These are phyloP conservation scores for Aegilops longissima DNA, from an alignment of 176 grass and related monocot genomes.

Conservation along the genomic window DNA sequence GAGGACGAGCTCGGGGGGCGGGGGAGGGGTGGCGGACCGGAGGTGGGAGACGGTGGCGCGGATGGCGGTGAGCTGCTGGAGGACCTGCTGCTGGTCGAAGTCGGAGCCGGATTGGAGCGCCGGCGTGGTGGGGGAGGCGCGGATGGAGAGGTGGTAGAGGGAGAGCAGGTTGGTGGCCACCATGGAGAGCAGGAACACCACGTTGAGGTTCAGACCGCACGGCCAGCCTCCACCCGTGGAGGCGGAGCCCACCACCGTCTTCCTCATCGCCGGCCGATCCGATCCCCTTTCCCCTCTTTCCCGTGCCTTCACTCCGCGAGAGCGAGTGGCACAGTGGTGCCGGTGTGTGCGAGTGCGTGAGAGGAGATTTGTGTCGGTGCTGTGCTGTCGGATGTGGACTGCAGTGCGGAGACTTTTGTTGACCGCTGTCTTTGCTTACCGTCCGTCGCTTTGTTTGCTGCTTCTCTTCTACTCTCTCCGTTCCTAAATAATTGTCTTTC, in stretches of 20 bases:
- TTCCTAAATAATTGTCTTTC: no score
- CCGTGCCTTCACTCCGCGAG: neutral
- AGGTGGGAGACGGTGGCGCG: constrained; percentile 81
- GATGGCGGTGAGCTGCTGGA: constrained; percentile 82
- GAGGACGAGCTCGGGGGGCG: constrained; percentile 58
- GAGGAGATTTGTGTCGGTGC: constrained; percentile 8
- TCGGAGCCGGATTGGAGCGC: constrained; percentile 7
- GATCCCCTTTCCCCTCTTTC: neutral
- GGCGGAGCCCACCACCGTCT: constrained; percentile 35
- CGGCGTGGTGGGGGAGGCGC: constrained; percentile 21
- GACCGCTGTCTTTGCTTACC: neutral
- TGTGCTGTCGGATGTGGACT: neutral
- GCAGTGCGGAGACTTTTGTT: constrained; percentile 5
- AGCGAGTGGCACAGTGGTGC: neutral
- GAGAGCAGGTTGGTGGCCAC: constrained; percentile 93
- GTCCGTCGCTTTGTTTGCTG: no score
- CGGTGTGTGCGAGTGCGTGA: neutral
- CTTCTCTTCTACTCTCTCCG: no score
- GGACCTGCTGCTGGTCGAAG: constrained; percentile 28
- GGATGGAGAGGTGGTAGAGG: constrained; percentile 90
- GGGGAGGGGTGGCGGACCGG: constrained; percentile 41
- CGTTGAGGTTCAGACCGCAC: constrained; percentile 54
- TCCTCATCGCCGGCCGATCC: constrained; percentile 31
- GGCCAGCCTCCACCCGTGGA: constrained; percentile 4
- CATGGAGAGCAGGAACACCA: constrained; percentile 72